phyloP scores from a whole-genome alignment of 768 basidiomycete species.

The Psilocybe cubensis region DNA sequence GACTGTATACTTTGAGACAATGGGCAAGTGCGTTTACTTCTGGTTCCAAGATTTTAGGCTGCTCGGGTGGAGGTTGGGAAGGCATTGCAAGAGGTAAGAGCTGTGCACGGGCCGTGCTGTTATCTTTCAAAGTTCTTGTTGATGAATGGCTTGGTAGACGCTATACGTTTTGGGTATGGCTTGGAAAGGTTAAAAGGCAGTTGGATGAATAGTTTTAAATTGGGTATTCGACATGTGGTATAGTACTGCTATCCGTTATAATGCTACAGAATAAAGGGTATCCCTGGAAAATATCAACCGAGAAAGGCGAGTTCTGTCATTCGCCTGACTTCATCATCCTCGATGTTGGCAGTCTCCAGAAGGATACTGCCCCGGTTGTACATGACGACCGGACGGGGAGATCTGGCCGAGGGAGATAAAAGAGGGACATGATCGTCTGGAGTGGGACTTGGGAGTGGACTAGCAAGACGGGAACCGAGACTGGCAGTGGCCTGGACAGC shows the following conservation, averaged over 20 bases:
- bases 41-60: constrained; percentile 55
- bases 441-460: too few relatives aligned
- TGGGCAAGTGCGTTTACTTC: constrained; percentile 62
- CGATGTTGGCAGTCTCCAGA: constrained; percentile 51
- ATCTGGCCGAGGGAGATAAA: not conserved
- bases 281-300: constrained; percentile 20
- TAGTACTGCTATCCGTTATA: not conserved
- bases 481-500: not conserved
- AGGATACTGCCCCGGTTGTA: constrained; percentile 62
- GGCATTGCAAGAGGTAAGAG: constrained; percentile 1
- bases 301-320: constrained; percentile 75
- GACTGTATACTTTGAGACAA: constrained; percentile 56
- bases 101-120: not conserved
- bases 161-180: too few relatives aligned
- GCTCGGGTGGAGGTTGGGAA: constrained; percentile 25
- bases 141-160: too few relatives aligned
- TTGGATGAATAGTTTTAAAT: too few relatives aligned
- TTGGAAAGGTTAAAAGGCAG: too few relatives aligned
- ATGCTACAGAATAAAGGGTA: not conserved
- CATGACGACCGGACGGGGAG: constrained; percentile 37
- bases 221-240: not conserved
- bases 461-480: too few relatives aligned
- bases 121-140: not conserved
- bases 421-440: too few relatives aligned
- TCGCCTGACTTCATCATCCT: constrained; percentile 69